phyloP scores from a whole-genome alignment of 495 filamentous ascomycete genomes.

The Chaetomium cochliodes region DNA sequence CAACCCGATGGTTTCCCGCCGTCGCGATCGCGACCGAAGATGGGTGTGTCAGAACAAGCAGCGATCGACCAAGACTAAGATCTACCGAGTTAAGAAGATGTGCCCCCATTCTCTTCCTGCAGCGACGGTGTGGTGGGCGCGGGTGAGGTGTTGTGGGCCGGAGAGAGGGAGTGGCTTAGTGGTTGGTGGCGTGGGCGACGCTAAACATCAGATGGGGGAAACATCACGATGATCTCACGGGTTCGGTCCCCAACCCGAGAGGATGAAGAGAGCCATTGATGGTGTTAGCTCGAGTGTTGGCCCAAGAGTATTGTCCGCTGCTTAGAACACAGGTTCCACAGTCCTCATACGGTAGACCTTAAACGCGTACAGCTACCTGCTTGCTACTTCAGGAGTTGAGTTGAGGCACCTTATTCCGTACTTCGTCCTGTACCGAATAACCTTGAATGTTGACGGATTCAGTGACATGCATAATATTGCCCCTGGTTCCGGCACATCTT shows the following conservation, averaged over 20 bases:
- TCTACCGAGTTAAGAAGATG: constrained; percentile 1
- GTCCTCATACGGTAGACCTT: too few relatives aligned
- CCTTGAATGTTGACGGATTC: neutral
- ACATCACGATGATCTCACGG: neutral
- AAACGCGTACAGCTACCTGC: too few relatives aligned
- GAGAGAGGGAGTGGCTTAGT: neutral
- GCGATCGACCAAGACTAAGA: constrained; percentile 2
- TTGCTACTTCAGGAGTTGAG: too few relatives aligned
- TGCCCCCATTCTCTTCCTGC: neutral
- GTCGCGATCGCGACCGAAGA: neutral
- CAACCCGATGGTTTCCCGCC: neutral
- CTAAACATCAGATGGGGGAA: neutral
- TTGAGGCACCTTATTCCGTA: too few relatives aligned
- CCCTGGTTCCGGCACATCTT: neutral
- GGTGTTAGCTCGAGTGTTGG: neutral
- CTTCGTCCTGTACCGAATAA: neutral
- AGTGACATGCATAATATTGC: neutral
- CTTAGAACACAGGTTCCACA: too few relatives aligned
- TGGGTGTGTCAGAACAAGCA: neutral
- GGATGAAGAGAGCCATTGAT: neutral
- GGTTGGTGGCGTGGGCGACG: constrained; percentile 2
- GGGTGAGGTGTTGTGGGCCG: neutral
- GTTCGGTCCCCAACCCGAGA: neutral
- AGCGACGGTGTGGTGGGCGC: constrained; percentile 1
- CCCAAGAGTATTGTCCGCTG: too few relatives aligned